Evolutionary conservation across 192 early-diverging fungal species (phyloP), one percentile per base, ranked within the genome.

Genomic region (Dissophora globulifera): DNA sequence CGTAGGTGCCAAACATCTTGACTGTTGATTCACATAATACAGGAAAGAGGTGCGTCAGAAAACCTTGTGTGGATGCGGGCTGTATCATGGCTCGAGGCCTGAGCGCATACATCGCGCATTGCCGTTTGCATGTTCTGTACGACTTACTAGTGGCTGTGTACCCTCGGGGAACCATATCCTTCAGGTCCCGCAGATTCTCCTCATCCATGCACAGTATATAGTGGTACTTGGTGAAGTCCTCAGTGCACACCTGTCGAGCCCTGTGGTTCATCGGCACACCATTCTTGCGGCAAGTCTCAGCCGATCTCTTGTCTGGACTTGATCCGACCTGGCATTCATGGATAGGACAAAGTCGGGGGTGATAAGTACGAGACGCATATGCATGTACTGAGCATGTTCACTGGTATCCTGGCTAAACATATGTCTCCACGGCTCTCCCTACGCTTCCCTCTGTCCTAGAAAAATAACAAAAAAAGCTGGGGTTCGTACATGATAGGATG

Each of bases 171-270:
- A 69, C 64, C 54, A 78, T 72, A 1, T 67, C 64, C 65, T 84
- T 70, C 40, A 93, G 58, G 66, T 93, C 85, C 4, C 61, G 38
- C 30, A 95, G 69, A 76, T 96, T 96, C 50, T 85, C 82, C 27
- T 89, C 81, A 63, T 98, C 96, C 95, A 97, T 97, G 78, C 93
- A 95, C 22, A 99, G 84, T 50, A 99, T 89, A 56, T 92, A 91
- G 58, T 96, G 92, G 51, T 93, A 99, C 3, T 79, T 41, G 2
- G 53, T 32, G 78, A 92, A 97, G 63, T 99, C 89, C 0, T 58
- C 48, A 9, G 59, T 61, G 15, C 23, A 48, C 48, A 96, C 87
- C 64, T 93, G 86, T 65, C 89, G 91, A 5, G 90, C 94, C 23
- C 49, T 61, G 66, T 95, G 93, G 43, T 85, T 83, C 38, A 99